Evolutionary conservation across 2,329 filamentous ascomycete species (phyloP), one percentile per base, ranked within the genome.

Genomic region (Epicoccum sorghinum): DNA sequence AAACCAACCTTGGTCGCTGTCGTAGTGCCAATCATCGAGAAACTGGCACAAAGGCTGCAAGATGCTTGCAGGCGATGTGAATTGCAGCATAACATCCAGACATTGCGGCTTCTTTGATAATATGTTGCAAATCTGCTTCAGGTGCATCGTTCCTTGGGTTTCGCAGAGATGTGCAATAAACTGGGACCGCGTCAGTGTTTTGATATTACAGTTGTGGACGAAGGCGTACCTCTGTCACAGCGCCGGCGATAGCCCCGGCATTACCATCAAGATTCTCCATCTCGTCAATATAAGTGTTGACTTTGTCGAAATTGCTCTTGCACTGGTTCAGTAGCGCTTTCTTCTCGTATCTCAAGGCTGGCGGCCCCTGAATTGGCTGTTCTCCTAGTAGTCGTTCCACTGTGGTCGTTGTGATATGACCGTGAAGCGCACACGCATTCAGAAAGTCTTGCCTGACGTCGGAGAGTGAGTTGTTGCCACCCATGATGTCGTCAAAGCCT

Each of bases 181-280:
- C 86, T 89, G 39, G 7, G 33, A 1, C 12, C n/a, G 6, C 6
- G 24, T 66, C 25, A 69, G 55, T 25, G 35, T 14, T 9, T 12
- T 18, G 8, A 13, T 3, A 14, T n/a, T 10, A 25, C 2, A 12
- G 18, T 37, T 22, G 12, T 36, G 36, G n/a, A 27, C 3, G 4
- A 25, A 13, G 29, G 8, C 14, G 7, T 32, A 79, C 75, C 52
- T 80, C 77, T 24, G 77, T 74, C 8, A 82, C 60, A 25, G 92
- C 93, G 56, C 88, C 86, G 45, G 89, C 89, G 14, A 96, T 90
- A 2, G 91, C 91, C 2, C 90, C 91, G 2, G 91, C 91, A 72
- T 97, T 97, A 1, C 93, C 93, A 66, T 96, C 91, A 83, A 95
- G 92, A 45, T 88, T 89, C 52, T 96, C 91, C 23, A 99, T 80